Evolutionary conservation across 306 rosid species (phyloP).

Genomic region (Casuarina cunninghamiana): DNA sequence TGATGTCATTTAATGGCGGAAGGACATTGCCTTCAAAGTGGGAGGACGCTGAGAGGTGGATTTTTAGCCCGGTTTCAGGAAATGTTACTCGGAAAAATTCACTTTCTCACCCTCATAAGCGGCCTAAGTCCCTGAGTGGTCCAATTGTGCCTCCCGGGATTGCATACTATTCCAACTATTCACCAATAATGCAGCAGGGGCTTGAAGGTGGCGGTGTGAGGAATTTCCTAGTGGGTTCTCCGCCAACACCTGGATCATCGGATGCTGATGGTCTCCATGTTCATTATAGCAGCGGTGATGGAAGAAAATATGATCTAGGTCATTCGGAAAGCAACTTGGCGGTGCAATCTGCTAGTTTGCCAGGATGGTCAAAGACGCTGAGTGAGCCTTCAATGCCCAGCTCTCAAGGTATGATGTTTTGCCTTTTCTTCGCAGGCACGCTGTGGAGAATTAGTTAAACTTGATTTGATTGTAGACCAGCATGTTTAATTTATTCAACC

Average conservation of each 20-base stretch:
- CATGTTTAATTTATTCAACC: neutral
- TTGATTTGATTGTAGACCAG: neutral
- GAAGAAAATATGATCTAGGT: conserved; percentile 26
- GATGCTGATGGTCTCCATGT: conserved; percentile 59
- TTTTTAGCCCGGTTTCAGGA: conserved; percentile 72
- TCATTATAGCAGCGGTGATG: conserved; percentile 42
- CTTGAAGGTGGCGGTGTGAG: conserved; percentile 42
- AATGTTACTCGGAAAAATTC: conserved; percentile 31
- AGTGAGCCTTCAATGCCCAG: conserved; percentile 46
- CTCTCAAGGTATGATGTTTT: conserved; percentile 42
- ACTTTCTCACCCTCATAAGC: conserved; percentile 44
- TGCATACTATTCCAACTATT: conserved; percentile 42
- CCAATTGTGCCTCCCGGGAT: conserved; percentile 66
- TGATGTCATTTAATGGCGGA: conserved; percentile 69
- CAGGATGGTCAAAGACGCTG: conserved; percentile 47
- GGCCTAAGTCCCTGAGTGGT: conserved; percentile 85
- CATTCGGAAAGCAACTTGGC: conserved; percentile 18
- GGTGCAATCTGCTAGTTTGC: conserved; percentile 32
- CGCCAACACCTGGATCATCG: conserved; percentile 71
- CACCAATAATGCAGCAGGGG: conserved; percentile 49
- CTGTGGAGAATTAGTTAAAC: neutral
- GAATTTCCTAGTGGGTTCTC: conserved; percentile 51
- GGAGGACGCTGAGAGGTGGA: conserved; percentile 99
- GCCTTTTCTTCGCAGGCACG: neutral
- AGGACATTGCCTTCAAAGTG: conserved; percentile 84